Evolutionary conservation across 2,329 filamentous ascomycete genomes (phyloP).

Genomic region (Fusarium phyllophilum): DNA sequence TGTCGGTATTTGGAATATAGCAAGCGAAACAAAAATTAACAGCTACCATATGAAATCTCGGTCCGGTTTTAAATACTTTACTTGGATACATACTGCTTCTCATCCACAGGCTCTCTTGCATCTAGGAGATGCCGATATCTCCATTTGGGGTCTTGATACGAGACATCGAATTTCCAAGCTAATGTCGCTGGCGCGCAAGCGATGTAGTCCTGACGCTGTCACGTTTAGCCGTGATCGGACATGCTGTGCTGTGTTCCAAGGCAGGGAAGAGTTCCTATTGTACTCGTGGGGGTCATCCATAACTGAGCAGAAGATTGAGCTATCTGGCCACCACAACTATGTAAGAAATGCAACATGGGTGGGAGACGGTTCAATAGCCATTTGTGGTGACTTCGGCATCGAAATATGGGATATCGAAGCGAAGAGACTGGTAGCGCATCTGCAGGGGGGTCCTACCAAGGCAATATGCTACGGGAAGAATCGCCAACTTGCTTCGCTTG

Average conservation of each 20-base stretch:
- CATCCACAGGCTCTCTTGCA: rapidly evolving
- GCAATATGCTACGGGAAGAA: neutral
- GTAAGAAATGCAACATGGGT: rapidly evolving
- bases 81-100: rapidly evolving
- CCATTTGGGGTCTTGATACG: rapidly evolving
- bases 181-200: rapidly evolving
- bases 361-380: rapidly evolving
- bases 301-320: rapidly evolving
- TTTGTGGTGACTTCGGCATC: rapidly evolving
- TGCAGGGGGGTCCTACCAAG: rapidly evolving
- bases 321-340: rapidly evolving
- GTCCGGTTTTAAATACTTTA: too few relatives aligned
- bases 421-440: rapidly evolving
- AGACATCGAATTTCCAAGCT: rapidly evolving
- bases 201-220: rapidly evolving
- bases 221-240: neutral
- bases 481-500: rapidly evolving
- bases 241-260: rapidly evolving
- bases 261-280: rapidly evolving
- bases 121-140: rapidly evolving
- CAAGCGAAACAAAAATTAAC: neutral
- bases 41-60: too few relatives aligned
- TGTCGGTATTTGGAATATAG: neutral
- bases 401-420: rapidly evolving
- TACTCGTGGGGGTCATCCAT: neutral